Evolutionary conservation across 805 yeast species (phyloP).

Genomic region (Danielia oregonensis): DNA sequence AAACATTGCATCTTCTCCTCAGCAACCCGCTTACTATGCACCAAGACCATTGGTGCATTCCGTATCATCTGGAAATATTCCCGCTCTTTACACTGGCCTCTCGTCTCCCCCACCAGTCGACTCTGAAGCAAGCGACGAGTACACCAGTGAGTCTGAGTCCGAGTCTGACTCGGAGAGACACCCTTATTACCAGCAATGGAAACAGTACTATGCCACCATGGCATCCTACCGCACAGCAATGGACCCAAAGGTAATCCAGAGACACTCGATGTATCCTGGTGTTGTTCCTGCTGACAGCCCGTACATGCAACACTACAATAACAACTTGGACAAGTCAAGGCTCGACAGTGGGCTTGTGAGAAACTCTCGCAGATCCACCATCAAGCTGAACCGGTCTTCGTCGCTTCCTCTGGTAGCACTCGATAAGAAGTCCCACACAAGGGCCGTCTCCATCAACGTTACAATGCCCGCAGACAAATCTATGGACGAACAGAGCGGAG

Average conservation of each 20-base stretch:
- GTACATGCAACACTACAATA: slow-evolving; percentile 2
- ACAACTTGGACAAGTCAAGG: neutral
- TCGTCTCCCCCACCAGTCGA: too few species aligned
- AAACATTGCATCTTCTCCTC: too few species aligned
- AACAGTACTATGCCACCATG: slow-evolving; percentile 30
- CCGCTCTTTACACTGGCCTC: too few species aligned
- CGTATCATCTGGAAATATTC: too few species aligned
- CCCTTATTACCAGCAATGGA: slow-evolving; percentile 37
- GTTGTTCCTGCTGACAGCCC: slow-evolving; percentile 4
- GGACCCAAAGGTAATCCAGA: slow-evolving; percentile 11
- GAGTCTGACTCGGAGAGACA: slow-evolving; percentile 15
- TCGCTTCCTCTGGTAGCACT: slow-evolving; percentile 30
- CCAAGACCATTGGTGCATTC: too few species aligned
- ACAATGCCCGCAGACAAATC: too few species aligned
- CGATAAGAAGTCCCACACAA: neutral
- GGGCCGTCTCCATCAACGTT: slow-evolving; percentile 14
- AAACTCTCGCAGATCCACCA: slow-evolving; percentile 28
- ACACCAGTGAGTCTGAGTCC: slow-evolving; percentile 3
- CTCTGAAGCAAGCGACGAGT: neutral
- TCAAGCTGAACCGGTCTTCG: slow-evolving; percentile 32
- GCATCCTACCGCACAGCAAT: slow-evolving; percentile 16
- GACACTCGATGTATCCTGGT: slow-evolving; percentile 12
- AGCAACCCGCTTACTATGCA: too few species aligned
- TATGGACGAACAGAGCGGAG: too few species aligned
- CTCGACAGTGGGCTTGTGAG: slow-evolving; percentile 14